Conservation (phyloP, 2,329 filamentous ascomycete species). For the Claviceps arundinis region DNA sequence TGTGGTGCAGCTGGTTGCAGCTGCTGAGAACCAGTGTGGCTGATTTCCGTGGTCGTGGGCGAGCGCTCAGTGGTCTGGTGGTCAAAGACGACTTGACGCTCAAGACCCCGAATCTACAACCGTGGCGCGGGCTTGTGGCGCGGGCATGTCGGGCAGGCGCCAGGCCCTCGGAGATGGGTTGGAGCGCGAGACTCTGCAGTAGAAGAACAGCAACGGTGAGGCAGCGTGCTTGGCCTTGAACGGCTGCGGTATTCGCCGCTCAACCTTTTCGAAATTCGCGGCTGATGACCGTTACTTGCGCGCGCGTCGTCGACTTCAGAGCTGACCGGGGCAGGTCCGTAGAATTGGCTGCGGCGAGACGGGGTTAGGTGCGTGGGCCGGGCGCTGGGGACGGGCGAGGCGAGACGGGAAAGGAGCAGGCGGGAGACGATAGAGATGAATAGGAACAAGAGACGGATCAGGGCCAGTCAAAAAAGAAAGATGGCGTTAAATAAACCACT, state of each 20-base stretch:
- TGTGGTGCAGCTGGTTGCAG: background rate
- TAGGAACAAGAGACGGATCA: background rate
- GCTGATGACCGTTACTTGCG: no score
- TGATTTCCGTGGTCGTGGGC: no score
- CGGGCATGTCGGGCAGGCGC: constrained; percentile 4
- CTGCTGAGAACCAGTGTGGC: no score
- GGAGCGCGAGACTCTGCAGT: background rate
- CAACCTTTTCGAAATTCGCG: no score
- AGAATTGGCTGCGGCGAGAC: background rate
- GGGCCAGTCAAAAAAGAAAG: background rate
- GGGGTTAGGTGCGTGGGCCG: background rate
- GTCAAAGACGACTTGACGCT: no score
- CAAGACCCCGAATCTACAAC: background rate
- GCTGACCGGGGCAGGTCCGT: background rate
- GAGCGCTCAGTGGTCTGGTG: no score
- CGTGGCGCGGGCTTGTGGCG: constrained; percentile 3
- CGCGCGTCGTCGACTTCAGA: background rate
- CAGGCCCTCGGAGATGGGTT: background rate
- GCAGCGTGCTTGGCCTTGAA: background rate
- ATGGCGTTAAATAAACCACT: background rate
- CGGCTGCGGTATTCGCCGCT: background rate
- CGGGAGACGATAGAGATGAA: background rate
- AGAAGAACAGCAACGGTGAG: background rate
- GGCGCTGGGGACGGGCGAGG: background rate
- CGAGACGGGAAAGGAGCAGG: background rate